Evolutionary conservation across 345 rosid genomes (phyloP), one percentile per base, ranked within the genome.

Genomic region (Bruguiera sexangula): DNA sequence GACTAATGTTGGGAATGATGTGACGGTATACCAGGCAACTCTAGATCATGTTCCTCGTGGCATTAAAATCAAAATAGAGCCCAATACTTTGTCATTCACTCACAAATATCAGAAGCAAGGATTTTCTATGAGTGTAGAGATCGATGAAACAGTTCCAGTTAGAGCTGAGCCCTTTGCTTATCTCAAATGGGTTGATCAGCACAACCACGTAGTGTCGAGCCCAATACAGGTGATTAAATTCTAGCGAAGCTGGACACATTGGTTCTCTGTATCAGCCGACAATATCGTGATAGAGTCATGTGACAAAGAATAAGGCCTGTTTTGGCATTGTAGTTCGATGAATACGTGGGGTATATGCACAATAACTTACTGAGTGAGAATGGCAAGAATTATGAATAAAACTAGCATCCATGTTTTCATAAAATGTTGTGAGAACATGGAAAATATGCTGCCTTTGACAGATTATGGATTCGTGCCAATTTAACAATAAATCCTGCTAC

Each of bases 171-270:
- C 1, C 3, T 24, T 8, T 55, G 82, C 82, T 32, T 50, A 16
- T 48, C 82, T 83, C n/a, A 73, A 68, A 63, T 85, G 89, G 89
- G n/a, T 63, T 48, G 85, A 82, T 74, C 80, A 81, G 16, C 62
- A 70, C 64, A 68, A 64, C 21, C 86, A 67, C 51, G 67, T 55
- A 0, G 86, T 81, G 8, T 78, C 82, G 15, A 83, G 86, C 69
- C 83, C 87, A 31, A 0, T 80, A 22, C 80, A 80, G 31, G 82
- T 69, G 29, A 6, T 80, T 21, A 75, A 75, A 21, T 10, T 51
- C 59, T 77, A 53, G 67, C 73, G 9, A 24, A 55, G 22, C 29
- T 13, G 11, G 59, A 22, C 21, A 55, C 15, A 1, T 24, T 4
- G 15, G 18, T 43, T 43, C 50, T 43, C 5, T 3, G 50, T 15